phyloP scores from a whole-genome alignment of 2,329 filamentous ascomycete species.

The Talaromyces amestolkiae region DNA sequence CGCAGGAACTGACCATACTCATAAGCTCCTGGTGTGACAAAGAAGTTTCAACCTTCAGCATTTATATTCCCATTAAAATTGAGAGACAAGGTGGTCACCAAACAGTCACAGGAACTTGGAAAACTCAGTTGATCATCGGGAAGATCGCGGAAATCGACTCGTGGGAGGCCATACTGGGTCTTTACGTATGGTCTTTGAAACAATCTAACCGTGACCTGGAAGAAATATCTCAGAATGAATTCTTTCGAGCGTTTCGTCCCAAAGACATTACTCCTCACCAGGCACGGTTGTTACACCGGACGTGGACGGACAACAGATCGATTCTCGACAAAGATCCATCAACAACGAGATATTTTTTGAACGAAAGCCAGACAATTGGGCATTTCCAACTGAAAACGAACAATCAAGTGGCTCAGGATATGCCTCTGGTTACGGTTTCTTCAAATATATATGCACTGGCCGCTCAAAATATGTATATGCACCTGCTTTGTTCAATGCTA shows the following conservation, averaged over 20 bases:
- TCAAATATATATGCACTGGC: conserved; percentile 11
- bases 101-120: not conserved
- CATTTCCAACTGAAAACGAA: not conserved
- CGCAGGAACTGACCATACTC: not conserved
- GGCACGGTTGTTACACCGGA: not conserved
- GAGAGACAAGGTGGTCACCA: not conserved
- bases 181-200: conserved; percentile 5
- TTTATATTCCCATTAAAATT: conserved; percentile 5
- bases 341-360: not conserved
- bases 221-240: not conserved
- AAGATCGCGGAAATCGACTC: not conserved
- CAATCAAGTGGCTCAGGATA: not conserved
- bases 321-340: not conserved
- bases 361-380: conserved; percentile 13
- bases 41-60: not conserved
- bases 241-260: not conserved
- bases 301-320: conserved; percentile 3
- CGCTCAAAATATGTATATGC: conserved; percentile 16
- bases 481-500: conserved; percentile 7
- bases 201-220: not conserved
- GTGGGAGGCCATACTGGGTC: conserved; percentile 4
- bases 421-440: not conserved
- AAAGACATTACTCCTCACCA: conserved; percentile 8
- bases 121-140: not conserved
- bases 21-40: conserved; percentile 4